Evolutionary conservation across 2,329 filamentous ascomycete genomes (phyloP).

Genomic region (Juglanconis sp.): DNA sequence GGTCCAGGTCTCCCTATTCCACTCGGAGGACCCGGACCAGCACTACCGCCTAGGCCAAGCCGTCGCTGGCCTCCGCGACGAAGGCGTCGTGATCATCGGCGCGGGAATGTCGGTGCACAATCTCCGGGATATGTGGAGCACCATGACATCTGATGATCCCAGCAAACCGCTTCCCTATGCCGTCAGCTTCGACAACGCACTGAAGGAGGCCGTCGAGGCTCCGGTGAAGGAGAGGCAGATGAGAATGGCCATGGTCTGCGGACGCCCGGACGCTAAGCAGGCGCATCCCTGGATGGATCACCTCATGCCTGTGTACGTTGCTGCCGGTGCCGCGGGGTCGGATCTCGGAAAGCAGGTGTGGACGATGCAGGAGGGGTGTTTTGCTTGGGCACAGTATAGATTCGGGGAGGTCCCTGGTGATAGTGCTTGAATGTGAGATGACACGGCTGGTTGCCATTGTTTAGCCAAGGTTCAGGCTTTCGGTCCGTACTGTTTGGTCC

Average conservation of each 20-base stretch:
- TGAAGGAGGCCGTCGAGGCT: slow-evolving; percentile 60
- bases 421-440: not conserved
- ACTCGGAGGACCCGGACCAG: slow-evolving; percentile 58
- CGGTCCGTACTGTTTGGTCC: too few relatives aligned
- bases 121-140: slow-evolving; percentile 48
- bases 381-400: slow-evolving; percentile 19
- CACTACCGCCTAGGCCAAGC: slow-evolving; percentile 69
- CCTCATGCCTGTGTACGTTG: slow-evolving; percentile 46
- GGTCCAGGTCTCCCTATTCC: slow-evolving; percentile 70
- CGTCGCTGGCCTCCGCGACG: slow-evolving; percentile 61
- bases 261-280: slow-evolving; percentile 42
- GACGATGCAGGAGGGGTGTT: slow-evolving; percentile 17
- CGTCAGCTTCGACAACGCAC: slow-evolving; percentile 62
- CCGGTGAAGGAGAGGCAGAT: slow-evolving; percentile 35
- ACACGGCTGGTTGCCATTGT: not conserved
- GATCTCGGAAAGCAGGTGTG: slow-evolving; percentile 16
- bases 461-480: not conserved
- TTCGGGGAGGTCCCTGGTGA: slow-evolving; percentile 6
- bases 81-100: slow-evolving; percentile 65
- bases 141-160: slow-evolving; percentile 37
- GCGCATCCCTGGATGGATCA: slow-evolving; percentile 50
- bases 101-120: slow-evolving; percentile 77
- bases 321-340: slow-evolving; percentile 41
- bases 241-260: slow-evolving; percentile 36
- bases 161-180: slow-evolving; percentile 51